phyloP scores from a whole-genome alignment of 345 rosid species.

The Hypericum perforatum region DNA sequence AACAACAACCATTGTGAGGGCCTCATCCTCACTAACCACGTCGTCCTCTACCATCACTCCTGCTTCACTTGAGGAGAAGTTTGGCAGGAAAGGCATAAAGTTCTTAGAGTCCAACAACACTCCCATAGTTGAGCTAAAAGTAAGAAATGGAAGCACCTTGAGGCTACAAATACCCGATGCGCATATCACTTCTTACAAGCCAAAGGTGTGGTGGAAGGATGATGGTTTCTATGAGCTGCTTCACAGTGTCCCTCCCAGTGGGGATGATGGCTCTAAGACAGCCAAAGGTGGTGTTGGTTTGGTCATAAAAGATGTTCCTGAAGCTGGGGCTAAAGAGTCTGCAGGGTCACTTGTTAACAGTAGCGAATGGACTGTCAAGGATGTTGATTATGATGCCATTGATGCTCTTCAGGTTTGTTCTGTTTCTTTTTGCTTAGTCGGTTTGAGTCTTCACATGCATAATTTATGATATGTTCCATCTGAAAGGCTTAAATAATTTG shows the following conservation, averaged over 20 bases:
- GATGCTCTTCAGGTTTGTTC: conserved; percentile 72
- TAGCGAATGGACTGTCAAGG: conserved; percentile 66
- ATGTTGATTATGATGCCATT: conserved; percentile 72
- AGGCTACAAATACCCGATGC: conserved; percentile 55
- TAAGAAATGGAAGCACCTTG: conserved; percentile 71
- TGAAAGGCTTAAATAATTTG: no score
- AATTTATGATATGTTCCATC: no score
- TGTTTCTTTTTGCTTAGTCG: not conserved
- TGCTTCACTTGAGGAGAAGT: conserved; percentile 47
- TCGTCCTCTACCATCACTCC: conserved; percentile 19
- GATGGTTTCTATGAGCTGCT: conserved; percentile 76
- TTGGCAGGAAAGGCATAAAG: conserved; percentile 67
- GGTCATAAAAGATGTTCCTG: conserved; percentile 48
- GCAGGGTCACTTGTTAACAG: conserved; percentile 23
- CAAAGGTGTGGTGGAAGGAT: conserved; percentile 76
- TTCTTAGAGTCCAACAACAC: conserved; percentile 46
- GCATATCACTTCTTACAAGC: conserved; percentile 73
- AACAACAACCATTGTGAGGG: conserved; percentile 31
- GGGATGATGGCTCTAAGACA: conserved; percentile 14
- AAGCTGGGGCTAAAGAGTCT: conserved; percentile 40
- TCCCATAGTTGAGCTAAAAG: conserved; percentile 55
- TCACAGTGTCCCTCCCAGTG: conserved; percentile 42
- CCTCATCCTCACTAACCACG: conserved; percentile 18
- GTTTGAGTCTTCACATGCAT: not conserved
- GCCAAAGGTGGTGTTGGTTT: conserved; percentile 68